These are phyloP conservation scores for Ambrosiella xylebori DNA, from an alignment of 2,329 filamentous ascomycete species.

Conservation along the genomic window DNA sequence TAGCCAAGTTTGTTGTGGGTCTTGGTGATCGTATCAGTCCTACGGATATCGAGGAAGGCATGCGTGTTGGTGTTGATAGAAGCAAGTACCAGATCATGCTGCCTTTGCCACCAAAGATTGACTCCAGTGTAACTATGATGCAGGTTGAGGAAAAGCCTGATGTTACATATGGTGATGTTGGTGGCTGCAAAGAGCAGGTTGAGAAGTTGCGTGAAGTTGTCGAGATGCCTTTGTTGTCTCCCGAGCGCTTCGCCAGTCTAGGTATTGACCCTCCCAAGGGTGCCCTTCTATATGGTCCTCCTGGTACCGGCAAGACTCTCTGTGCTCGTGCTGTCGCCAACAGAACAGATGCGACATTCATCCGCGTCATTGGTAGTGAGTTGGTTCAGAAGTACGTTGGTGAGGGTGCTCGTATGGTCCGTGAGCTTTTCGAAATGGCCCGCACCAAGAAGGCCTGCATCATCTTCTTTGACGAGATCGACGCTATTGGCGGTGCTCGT, in stretches of 20 bases:
- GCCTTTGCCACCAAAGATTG: conserved; percentile 92
- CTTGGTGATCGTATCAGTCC: conserved; percentile 91
- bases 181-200: conserved; percentile 98
- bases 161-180: conserved; percentile 96
- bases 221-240: conserved; percentile 91
- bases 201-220: conserved; percentile 98
- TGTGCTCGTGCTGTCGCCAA: conserved; percentile 96
- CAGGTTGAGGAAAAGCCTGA: conserved; percentile 99
- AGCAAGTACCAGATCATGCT: conserved; percentile 99
- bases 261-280: conserved; percentile 98
- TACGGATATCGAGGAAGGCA: conserved; percentile 97
- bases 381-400: conserved; percentile 98
- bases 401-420: conserved; percentile 94
- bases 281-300: conserved; percentile 86
- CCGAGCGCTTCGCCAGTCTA: conserved; percentile 94
- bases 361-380: conserved; percentile 94
- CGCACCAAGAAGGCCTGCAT: conserved; percentile 99
- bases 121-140: conserved; percentile 99
- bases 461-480: conserved; percentile 92
- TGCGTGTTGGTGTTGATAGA: conserved; percentile 93
- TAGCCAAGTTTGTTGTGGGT: conserved; percentile 97
- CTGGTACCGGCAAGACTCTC: conserved; percentile 96
- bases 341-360: conserved; percentile 94
- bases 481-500: conserved; percentile 85
- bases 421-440: conserved; percentile 98